A percentile compares a stretch with the other conserved stretches of the same genome.
phyloP scores from a whole-genome alignment of 2,329 filamentous ascomycete species.

The Sphaceloma murrayae region DNA sequence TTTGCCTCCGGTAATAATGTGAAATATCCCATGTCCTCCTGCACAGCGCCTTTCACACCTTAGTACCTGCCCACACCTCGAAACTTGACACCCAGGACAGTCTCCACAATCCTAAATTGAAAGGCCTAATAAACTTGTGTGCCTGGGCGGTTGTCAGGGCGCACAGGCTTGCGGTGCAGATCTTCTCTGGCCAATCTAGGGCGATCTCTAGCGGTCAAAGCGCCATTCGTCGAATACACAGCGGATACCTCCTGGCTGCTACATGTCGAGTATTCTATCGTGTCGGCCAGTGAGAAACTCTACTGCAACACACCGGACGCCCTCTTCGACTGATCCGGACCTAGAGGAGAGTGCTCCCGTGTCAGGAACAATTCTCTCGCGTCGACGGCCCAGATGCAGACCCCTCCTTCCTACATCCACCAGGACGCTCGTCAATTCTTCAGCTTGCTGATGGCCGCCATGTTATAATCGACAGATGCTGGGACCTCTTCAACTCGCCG shows the following conservation, averaged over 20 bases:
- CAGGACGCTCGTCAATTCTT: constrained; percentile 10
- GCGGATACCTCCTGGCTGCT: constrained; percentile 13
- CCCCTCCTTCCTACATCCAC: constrained; percentile 7
- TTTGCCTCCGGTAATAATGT: not conserved
- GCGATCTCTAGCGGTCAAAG: constrained; percentile 11
- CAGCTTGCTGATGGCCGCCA: constrained; percentile 7
- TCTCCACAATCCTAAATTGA: no score
- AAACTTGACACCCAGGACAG: no score
- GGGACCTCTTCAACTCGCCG: not conserved
- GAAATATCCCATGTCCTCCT: no score
- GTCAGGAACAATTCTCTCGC: no score
- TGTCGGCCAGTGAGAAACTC: not conserved
- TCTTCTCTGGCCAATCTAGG: not conserved
- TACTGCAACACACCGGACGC: no score
- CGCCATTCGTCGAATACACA: constrained; percentile 13
- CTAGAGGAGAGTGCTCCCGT: not conserved
- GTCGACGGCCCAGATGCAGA: constrained; percentile 2
- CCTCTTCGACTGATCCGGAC: not conserved
- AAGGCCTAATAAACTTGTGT: no score
- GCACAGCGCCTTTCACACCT: no score
- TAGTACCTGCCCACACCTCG: no score
- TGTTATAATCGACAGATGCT: constrained; percentile 2
- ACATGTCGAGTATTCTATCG: constrained; percentile 4
- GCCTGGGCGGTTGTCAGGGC: constrained; percentile 8
- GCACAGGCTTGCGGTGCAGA: not conserved